These are phyloP conservation scores for Triticum timopheevii DNA, from an alignment of 176 grass and related monocot genomes.

Conservation along the genomic window DNA sequence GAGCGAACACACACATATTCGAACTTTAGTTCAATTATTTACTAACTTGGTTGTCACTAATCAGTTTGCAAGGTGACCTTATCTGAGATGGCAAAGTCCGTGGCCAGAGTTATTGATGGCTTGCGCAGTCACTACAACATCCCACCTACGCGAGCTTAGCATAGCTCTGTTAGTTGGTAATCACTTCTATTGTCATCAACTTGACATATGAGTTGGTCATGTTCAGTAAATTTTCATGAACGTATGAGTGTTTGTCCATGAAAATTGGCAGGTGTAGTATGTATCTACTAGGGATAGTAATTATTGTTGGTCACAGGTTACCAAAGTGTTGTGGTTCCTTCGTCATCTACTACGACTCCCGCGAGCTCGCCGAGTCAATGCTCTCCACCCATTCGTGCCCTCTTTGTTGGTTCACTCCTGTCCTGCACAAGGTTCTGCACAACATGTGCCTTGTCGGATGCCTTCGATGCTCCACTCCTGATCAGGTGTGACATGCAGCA, in stretches of 20 bases:
- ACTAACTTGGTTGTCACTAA: not conserved
- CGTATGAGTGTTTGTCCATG: not conserved
- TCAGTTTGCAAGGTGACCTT: conserved; percentile 56
- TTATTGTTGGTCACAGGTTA: not conserved
- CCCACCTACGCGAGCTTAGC: conserved; percentile 29
- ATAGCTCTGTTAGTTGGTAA: not conserved
- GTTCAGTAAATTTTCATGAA: no score
- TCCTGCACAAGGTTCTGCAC: no score
- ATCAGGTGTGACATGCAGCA: conserved; percentile 76
- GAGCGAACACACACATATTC: not conserved
- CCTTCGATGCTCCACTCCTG: conserved; percentile 29
- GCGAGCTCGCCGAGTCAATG: conserved; percentile 78
- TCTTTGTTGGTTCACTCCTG: conserved; percentile 63
- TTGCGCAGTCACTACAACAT: conserved; percentile 46
- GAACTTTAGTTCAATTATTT: conserved; percentile 18
- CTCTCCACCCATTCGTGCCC: conserved; percentile 44
- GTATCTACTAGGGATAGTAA: no score
- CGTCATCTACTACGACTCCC: conserved; percentile 83
- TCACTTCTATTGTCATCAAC: not conserved
- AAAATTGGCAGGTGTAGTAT: not conserved
- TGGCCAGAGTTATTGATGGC: conserved; percentile 39
- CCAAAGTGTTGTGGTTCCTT: conserved; percentile 32
- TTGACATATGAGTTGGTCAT: no score
- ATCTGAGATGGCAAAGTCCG: conserved; percentile 33
- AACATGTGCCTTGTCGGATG: conserved; percentile 16